Base-by-base conservation (phyloP, 345 rosid species). In the Eucalyptus grandis region DNA sequence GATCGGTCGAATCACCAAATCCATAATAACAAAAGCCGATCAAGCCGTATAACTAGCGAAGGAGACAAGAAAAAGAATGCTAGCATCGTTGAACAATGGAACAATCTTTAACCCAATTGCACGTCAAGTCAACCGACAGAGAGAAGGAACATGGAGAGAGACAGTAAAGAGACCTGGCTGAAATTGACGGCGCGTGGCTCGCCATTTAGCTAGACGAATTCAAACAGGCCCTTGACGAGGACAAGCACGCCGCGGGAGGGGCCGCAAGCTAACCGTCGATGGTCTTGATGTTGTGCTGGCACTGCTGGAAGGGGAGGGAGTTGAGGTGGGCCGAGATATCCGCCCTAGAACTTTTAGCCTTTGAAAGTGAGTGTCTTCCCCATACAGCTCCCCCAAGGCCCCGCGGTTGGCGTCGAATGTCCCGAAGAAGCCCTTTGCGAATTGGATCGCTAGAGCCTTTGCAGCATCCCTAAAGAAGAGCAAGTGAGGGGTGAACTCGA, bases 261-360 rank as follows among this genome's bases (percentile, higher is more conserved):
- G 19, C 93, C 31, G 93, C 91, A 11, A 93, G 94, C 91, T 92
- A 94, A 86, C 94, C 89, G 86, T 92, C 93, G 43, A 94, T 93
- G 89, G 94, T 92, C 86, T 91, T 80, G 91, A 92, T 91, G 91
- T n/a, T 62, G 90, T 94, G 95, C 91, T 92, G 87, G 90, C 95
- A 94, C 93, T 90, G 86, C 58, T 85, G 88, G 90, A 98, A 97
- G 11, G 99, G 98, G 34, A 98, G 97, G 88, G 93, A 86, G 9
- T 94, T 93, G 88, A 98, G 96, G 87, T 94, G 7, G 95, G 89
- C 46, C 46, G 9, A 44, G 46, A 44, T 44, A 44, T 44, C 9
- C 8, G 49, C 99, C 99, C 90, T 93, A 97, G 91, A 96, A 93
- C 98, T 97, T 96, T 88, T 98, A 97, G 69, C 99, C 99, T 88